Base-by-base conservation (phyloP, 2,329 filamentous ascomycete genomes). In the Verticillium alfalfae region DNA sequence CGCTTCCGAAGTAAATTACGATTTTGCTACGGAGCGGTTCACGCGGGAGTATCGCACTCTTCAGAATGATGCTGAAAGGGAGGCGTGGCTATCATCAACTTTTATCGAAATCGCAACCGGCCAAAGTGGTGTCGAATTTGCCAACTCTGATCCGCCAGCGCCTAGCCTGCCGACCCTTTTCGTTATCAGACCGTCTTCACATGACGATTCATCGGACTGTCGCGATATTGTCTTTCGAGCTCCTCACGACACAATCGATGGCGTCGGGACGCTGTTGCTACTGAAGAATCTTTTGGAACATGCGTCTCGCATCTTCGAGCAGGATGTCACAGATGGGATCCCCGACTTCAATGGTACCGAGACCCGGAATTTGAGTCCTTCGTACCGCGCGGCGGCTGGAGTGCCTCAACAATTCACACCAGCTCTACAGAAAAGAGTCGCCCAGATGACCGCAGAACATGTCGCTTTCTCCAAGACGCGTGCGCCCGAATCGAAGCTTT, bases 311-410 rank as follows among this genome's bases (percentile, higher is more conserved):
- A 13, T 13, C 9, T 13, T 37, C 2, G 36, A 37, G 36, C 36
- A 37, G 36, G 26, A 37, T 3, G 36, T 9, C 9, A 37, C 3
- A 13, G 5, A 37, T 37, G 15, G 8, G 13, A 18, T 38, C 5
- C 56, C 56, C 10, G 16, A 16, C n/a, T 37, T 57, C 4, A 26
- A 39, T 16, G 56, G 56, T n/a, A 36, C 56, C 12, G 56, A 57
- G 18, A 26, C 57, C 57, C 60, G 56, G 63, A 38, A 57, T 18
- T 64, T 70, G 18, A 71, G 69, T 18, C 68, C 69, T 3, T 65
- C 68, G 1, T 68, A 64, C 58, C 68, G 67, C 2, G 61, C 69
- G 7, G 68, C 69, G 2, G 68, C 66, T 18, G 59, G 31, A 5
- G 59, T 68, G 5, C 65, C 68, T 1, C 15, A 37, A 16, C n/a